Evolutionary conservation across 768 basidiomycete genomes (phyloP), one percentile per base, ranked within the genome.

Genomic region (Lactifluus echinatus): DNA sequence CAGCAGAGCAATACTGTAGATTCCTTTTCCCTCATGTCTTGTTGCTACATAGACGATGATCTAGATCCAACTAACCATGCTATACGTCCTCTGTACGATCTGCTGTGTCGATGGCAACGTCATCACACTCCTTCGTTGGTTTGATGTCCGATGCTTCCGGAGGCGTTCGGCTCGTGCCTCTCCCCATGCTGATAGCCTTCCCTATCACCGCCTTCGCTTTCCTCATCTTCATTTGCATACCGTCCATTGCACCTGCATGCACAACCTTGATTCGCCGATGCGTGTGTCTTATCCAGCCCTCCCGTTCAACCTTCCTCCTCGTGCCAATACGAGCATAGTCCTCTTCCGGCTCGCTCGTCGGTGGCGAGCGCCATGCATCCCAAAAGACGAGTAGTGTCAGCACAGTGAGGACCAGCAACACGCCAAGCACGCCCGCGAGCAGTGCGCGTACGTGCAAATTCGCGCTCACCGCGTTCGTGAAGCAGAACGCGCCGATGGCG

Each of bases 301-400:
- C 39, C 2, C 19, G 37, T 26, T 23, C 31, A 8, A 36, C 7
- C 19, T 47, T 34, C 39, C 24, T 59, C 19, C 17, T 29, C 2
- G 8, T 23, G 8, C 29, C 39, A 11, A 48, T 26, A 19, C 37
- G 23, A 8, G 50, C 39, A 52, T 39, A 46, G 23, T 53, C 56
- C 12, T 59, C 51, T 29, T 42, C 57, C n/a, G 51, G 51, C 46
- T 58, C 57, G 31, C 28, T 54, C 26, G 19, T 59, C 5, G 42
- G 52, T 7, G 52, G 57, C 42, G 33, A n/a, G 39, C 57, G 52
- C 57, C 24, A 53, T 39, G 51, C 57, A 12, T 53, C 57, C 52
- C 51, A 58, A 26, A 58, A 58, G 17, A 58, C 45, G 46, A 52
- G 50, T 19, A 37, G 15, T 26, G 40, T 31, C 23, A 53, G 52